Conservation (phyloP, 2,329 filamentous ascomycete genomes). For the Thelonectria olida region DNA sequence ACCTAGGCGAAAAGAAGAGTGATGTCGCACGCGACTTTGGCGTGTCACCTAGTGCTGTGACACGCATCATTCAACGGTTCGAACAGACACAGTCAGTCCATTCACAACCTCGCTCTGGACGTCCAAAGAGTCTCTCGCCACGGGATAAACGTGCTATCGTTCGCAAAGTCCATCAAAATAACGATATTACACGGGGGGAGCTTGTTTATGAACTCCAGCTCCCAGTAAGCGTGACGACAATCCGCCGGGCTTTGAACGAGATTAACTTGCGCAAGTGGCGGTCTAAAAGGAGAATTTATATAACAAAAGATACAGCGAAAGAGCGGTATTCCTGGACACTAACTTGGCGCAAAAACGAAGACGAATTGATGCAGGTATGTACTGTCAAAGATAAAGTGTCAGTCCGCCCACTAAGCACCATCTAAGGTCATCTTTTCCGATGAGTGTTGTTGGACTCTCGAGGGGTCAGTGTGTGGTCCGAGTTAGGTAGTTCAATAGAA, state of each 20-base stretch:
- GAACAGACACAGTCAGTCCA: background rate
- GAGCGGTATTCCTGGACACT: background rate
- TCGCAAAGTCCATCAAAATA: background rate
- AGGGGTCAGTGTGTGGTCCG: too few relatives aligned
- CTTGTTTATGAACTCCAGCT: background rate
- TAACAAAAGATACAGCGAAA: background rate
- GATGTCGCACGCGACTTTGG: background rate
- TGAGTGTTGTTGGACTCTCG: too few relatives aligned
- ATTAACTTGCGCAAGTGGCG: background rate
- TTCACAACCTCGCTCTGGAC: background rate
- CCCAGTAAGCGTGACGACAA: background rate
- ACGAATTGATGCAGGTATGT: background rate
- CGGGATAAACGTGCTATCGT: background rate
- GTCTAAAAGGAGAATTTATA: background rate
- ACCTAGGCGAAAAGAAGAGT: background rate
- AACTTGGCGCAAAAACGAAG: background rate
- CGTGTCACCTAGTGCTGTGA: background rate
- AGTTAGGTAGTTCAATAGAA: too few relatives aligned
- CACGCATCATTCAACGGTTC: background rate
- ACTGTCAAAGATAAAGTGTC: background rate
- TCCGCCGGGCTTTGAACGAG: background rate
- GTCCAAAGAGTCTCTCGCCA: background rate
- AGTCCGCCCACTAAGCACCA: background rate
- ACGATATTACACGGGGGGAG: background rate
- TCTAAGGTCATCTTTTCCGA: too few relatives aligned